Base-by-base conservation (phyloP, 257 asterid genomes). In the Sherardia arvensis region DNA sequence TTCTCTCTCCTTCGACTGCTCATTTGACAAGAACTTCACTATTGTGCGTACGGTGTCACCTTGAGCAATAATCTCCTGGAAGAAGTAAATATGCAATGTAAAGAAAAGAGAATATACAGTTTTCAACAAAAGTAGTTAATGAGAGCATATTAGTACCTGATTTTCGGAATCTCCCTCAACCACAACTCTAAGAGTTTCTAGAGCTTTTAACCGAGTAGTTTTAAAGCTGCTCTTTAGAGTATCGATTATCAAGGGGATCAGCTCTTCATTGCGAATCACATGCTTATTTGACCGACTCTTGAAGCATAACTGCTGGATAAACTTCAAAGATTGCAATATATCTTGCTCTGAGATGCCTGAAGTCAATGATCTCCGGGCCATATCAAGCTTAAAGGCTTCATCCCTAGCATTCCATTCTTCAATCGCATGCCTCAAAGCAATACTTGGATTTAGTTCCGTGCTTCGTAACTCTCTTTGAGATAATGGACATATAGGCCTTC, bases 351-450 rank as follows among this genome's bases (percentile, higher is more conserved):
- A 78, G 75, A 83, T 83, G 59, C 79, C 78, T 32, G 68, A 45
- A 47, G 85, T 71, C 47, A 93, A 66, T 14, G 87, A 84, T 69
- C 81, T 78, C 23, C 86, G 87, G 53, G 97, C 96, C 91, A 84
- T 84, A 75, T 93, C 99, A 9, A 93, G 78, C 76, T 90, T 88
- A 63, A 86, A 90, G 30, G 99, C 99, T 73, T 85, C 97, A 30
- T 90, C 90, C 77, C 99, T 85, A 0, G 97, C 97, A 66, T 85
- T 87, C 99, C 99, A 93, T 73, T 93, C 94, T 75, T 85, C 97
- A 18, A 93, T 93, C 0, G 99, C 86, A 79, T 84, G 78, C 58
- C 94, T 75, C 53, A 93, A 74, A 61, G 99, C 96, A 67, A 93
- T 90, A 63, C 97, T 85, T 28, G 99, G 90, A 70, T 87, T 93